Evolutionary conservation across 352 stramenopile species (phyloP).

Genomic region (Phytophthora colocasiae): DNA sequence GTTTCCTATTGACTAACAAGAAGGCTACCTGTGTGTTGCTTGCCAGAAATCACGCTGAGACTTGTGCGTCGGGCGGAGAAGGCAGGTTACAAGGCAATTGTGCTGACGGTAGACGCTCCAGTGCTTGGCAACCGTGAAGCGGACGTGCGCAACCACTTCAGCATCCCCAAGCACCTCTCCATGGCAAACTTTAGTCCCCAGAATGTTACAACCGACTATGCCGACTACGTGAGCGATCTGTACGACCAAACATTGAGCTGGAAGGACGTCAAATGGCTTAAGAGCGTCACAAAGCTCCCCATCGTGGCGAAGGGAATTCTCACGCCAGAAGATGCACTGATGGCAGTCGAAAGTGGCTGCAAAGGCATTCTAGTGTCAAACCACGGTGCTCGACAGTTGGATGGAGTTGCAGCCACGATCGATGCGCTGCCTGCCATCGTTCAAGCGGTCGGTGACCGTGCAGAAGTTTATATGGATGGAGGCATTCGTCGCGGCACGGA

Average conservation of each 20-base stretch:
- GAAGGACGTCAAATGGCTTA: slow-evolving; percentile 92
- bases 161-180: slow-evolving; percentile 67
- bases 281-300: slow-evolving; percentile 89
- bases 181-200: slow-evolving; percentile 41
- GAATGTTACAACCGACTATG: slow-evolving; percentile 33
- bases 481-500: slow-evolving; percentile 96
- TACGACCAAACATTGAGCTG: slow-evolving; percentile 96
- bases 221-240: slow-evolving; percentile 72
- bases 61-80: slow-evolving; percentile 90
- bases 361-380: slow-evolving; percentile 94
- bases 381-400: slow-evolving; percentile 92
- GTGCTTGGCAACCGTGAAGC: slow-evolving; percentile 95
- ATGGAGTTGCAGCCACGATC: slow-evolving; percentile 90
- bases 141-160: slow-evolving; percentile 95
- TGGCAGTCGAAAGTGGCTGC: slow-evolving; percentile 91
- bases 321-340: slow-evolving; percentile 91
- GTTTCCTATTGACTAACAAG: background rate
- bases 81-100: slow-evolving; percentile 94
- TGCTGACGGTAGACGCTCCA: slow-evolving; percentile 95
- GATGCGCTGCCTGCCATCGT: slow-evolving; percentile 93
- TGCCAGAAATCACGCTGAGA: slow-evolving; percentile 91
- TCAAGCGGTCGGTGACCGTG: slow-evolving; percentile 73
- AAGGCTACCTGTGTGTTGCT: background rate
- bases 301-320: slow-evolving; percentile 95
- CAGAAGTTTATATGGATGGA: slow-evolving; percentile 94